These are phyloP conservation scores for Coffea eugenioides DNA, from an alignment of 257 asterid genomes.

Conservation along the genomic window DNA sequence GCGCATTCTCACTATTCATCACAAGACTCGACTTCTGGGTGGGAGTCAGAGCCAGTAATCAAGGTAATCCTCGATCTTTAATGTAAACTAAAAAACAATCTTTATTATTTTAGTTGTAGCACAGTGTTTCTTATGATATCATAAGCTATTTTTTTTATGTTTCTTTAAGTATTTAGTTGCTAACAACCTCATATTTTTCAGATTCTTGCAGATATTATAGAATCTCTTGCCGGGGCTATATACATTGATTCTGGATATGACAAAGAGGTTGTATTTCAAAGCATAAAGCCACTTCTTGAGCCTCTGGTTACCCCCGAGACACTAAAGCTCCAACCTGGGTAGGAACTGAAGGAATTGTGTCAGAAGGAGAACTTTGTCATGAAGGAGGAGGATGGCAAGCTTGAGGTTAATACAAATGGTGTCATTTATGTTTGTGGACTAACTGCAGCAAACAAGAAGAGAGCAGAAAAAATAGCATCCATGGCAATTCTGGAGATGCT, in stretches of 20 bases:
- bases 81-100: background rate
- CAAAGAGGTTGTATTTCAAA: conserved; percentile 43
- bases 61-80: conserved; percentile 42
- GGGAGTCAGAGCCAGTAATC: conserved; percentile 55
- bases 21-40: conserved; percentile 54
- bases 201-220: conserved; percentile 87
- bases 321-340: conserved; percentile 57
- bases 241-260: conserved; percentile 64
- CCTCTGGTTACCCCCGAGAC: conserved; percentile 72
- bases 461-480: conserved; percentile 53
- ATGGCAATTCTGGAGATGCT: conserved; percentile 13
- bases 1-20: conserved; percentile 34
- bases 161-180: background rate
- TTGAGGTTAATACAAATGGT: conserved; percentile 66
- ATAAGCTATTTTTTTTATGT: background rate
- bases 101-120: background rate
- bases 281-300: conserved; percentile 74
- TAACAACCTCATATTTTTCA: conserved; percentile 14
- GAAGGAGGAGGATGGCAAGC: conserved; percentile 30
- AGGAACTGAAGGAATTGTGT: conserved; percentile 63
- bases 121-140: background rate
- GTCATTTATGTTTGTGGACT: conserved; percentile 22
- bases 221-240: conserved; percentile 81
- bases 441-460: conserved; percentile 31
- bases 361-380: conserved; percentile 28